Conservation (phyloP, 495 filamentous ascomycete genomes). For the Xylaria grammica region DNA sequence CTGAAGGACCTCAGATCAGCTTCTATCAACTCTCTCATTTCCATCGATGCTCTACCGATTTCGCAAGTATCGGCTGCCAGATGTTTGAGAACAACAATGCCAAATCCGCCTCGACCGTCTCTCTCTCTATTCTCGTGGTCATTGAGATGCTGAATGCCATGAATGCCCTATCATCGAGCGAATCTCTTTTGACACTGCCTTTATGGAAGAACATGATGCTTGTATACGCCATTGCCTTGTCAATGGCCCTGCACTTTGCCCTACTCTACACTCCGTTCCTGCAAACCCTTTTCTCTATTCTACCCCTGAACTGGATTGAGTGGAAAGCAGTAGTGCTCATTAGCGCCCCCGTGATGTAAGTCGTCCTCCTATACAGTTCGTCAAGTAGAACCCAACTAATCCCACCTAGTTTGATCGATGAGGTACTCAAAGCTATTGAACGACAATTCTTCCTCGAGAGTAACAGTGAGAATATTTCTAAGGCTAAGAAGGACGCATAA, state of each 20-base stretch:
- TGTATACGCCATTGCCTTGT: constrained; percentile 89
- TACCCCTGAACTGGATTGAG: constrained; percentile 86
- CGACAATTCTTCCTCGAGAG: constrained; percentile 61
- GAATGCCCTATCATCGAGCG: constrained; percentile 95
- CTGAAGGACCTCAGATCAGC: constrained; percentile 87
- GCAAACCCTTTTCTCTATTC: constrained; percentile 86
- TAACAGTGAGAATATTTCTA: constrained; percentile 29
- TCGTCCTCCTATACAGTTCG: neutral
- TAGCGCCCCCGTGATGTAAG: constrained; percentile 93
- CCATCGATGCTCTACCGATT: constrained; percentile 85
- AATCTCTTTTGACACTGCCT: constrained; percentile 90
- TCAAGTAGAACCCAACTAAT: constrained; percentile 43
- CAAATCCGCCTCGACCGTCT: constrained; percentile 93
- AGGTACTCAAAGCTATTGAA: constrained; percentile 83
- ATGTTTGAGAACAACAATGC: constrained; percentile 93
- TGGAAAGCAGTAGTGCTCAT: constrained; percentile 93
- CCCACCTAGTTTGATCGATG: constrained; percentile 76
- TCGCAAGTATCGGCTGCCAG: constrained; percentile 89
- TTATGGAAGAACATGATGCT: constrained; percentile 98
- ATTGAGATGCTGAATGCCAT: constrained; percentile 99
- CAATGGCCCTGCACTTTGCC: constrained; percentile 95
- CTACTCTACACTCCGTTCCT: constrained; percentile 92
- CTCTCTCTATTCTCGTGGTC: constrained; percentile 87
- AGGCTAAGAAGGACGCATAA: constrained; percentile 51
- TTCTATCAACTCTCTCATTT: constrained; percentile 94